Percentiles rank a stretch among this genome's conserved stretches.
phyloP scores from a whole-genome alignment of 2,329 filamentous ascomycete genomes.

The Xylaria sp. region DNA sequence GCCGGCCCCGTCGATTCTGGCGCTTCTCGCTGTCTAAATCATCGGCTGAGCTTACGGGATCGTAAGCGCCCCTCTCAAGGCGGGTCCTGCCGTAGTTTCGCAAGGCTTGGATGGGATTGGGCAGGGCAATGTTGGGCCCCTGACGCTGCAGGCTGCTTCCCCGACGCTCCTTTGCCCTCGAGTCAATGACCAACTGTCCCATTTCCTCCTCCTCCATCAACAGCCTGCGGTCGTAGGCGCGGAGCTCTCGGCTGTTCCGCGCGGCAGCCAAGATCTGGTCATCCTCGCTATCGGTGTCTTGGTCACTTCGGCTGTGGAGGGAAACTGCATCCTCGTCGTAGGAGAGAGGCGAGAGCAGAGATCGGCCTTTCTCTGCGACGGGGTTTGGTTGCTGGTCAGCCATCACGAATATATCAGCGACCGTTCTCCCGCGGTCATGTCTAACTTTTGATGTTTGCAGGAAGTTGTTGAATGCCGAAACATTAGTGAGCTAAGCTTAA shows the following conservation, averaged over 20 bases:
- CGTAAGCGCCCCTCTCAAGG: constrained; percentile 37
- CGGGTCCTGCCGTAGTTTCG: constrained; percentile 34
- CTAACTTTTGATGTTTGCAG: neutral
- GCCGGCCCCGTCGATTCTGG: constrained; percentile 43
- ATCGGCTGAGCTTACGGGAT: constrained; percentile 42
- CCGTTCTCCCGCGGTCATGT: neutral
- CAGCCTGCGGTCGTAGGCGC: constrained; percentile 63
- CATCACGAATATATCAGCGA: constrained; percentile 23
- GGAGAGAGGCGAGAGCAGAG: constrained; percentile 56
- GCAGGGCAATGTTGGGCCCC: constrained; percentile 45
- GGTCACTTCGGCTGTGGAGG: constrained; percentile 61
- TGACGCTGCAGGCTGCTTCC: constrained; percentile 38
- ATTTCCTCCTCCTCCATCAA: constrained; percentile 71
- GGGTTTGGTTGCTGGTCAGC: constrained; percentile 30
- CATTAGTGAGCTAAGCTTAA: neutral
- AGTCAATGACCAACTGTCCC: constrained; percentile 53
- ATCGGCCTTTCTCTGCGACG: constrained; percentile 31
- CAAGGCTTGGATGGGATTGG: constrained; percentile 44
- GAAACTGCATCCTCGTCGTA: constrained; percentile 68
- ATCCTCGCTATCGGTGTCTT: constrained; percentile 72
- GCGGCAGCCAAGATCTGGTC: constrained; percentile 61
- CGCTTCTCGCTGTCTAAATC: constrained; percentile 48
- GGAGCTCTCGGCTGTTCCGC: constrained; percentile 64
- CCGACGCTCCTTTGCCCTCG: constrained; percentile 41
- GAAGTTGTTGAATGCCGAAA: neutral